Evolutionary conservation across 345 rosid genomes (phyloP), one percentile per base, ranked within the genome.

Genomic region (Hirschfeldia incana): DNA sequence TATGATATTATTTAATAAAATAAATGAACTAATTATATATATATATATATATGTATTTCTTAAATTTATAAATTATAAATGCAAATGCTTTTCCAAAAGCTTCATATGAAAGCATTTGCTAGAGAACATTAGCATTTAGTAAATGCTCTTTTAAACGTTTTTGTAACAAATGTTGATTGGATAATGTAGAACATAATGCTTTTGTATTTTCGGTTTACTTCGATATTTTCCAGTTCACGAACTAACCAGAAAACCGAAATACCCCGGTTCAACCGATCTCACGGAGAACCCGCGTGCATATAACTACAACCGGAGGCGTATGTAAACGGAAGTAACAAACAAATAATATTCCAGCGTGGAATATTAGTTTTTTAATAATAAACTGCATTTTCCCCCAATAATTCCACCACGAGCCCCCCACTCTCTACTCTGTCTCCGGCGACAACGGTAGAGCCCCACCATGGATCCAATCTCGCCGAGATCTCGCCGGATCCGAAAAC

Each of bases 381-480:
- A 49, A 12, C 1, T 0, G 55, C 55, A n/a, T 49, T 49, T 13
- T 49, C 15, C 15, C 5, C 15, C 16, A 13, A 36, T 36, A 36
- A 16, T 53, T 70, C 26, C 36, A 55, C 29, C 58, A 29, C 49
- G 15, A 71, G 67, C 10, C 34, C 51, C 33, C 37, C 0, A 69
- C 63, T 57, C 44, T 28, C 51, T 34, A 11, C 63, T 59, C 68
- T 49, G 6, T 67, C 67, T 55, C 78, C 80, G 68, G 83, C 67
- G 73, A 75, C 75, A 59, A 55, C 83, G 49, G 69, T 32, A 3
- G 10, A 70, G 76, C 76, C 1, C 70, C 11, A 65, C 46, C 69
- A 89, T 86, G 96, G 91, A 89, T 82, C 84, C 58, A 7, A 74
- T 33, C 77, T 76, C 83, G 70, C 78, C 84, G 33, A 42, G 57